Evolutionary conservation across 2,329 filamentous ascomycete species (phyloP).

Genomic region (Arthroderma sp.): DNA sequence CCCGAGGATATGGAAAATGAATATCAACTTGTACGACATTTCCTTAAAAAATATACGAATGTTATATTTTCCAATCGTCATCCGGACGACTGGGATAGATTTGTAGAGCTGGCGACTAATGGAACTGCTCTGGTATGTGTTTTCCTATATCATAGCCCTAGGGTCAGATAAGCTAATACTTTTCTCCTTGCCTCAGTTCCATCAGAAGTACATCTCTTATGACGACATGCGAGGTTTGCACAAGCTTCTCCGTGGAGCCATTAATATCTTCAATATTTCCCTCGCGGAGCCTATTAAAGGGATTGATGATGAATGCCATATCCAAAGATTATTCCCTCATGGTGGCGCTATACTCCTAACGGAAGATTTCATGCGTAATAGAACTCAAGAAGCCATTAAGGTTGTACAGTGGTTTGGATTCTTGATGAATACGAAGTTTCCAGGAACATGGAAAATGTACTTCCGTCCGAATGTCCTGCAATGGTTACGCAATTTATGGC

Average conservation of each 20-base stretch:
- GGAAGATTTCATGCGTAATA: constrained; percentile 25
- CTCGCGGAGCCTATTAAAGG: constrained; percentile 16
- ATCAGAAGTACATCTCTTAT: constrained; percentile 22
- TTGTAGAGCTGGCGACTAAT: constrained; percentile 14
- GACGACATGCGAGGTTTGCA: constrained; percentile 17
- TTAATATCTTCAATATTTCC: constrained; percentile 26
- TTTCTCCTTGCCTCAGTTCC: constrained; percentile 17
- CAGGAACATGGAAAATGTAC: constrained; percentile 26
- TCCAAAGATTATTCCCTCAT: constrained; percentile 26
- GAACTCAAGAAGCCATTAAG: constrained; percentile 18
- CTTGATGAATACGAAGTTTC: constrained; percentile 12
- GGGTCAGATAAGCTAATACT: not conserved
- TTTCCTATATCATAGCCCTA: not conserved
- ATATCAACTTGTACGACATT: constrained; percentile 15
- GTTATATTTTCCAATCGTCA: constrained; percentile 19
- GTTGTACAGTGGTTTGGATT: constrained; percentile 26
- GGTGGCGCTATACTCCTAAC: constrained; percentile 28
- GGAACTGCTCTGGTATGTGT: constrained; percentile 25
- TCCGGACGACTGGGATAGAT: constrained; percentile 24
- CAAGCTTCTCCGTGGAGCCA: constrained; percentile 12
- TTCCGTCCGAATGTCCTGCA: constrained; percentile 24
- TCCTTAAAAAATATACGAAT: constrained; percentile 16
- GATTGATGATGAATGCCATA: constrained; percentile 13
- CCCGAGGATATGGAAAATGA: constrained; percentile 17
- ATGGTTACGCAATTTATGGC: constrained; percentile 18